Evolutionary conservation across 2,329 filamentous ascomycete genomes (phyloP).

Genomic region (Xylariales sp.): DNA sequence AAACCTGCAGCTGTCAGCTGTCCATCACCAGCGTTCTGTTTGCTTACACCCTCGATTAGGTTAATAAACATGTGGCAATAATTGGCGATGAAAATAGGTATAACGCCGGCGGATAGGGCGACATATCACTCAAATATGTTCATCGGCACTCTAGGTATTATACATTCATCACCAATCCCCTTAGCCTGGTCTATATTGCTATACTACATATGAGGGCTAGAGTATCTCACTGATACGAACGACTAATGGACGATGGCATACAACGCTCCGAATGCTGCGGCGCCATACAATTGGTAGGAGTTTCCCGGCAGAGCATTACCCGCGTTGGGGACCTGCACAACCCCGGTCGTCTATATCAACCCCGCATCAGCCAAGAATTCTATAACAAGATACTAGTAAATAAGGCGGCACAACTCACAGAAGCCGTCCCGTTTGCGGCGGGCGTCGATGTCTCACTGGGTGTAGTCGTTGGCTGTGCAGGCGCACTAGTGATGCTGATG

Average conservation of each 20-base stretch:
- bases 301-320: not conserved
- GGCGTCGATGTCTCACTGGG: not conserved
- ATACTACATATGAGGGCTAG: too few relatives aligned
- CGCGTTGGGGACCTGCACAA: conserved; percentile 7
- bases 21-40: too few relatives aligned
- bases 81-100: too few relatives aligned
- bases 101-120: too few relatives aligned
- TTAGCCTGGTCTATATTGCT: too few relatives aligned
- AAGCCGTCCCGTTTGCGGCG: conserved; percentile 1
- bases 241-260: conserved; percentile 5
- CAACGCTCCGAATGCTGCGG: not conserved
- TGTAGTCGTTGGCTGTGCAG: not conserved
- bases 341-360: conserved; percentile 14
- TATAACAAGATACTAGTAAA: not conserved
- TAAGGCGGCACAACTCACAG: conserved; percentile 5
- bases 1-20: too few relatives aligned
- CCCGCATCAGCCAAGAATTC: conserved; percentile 10
- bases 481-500: not conserved
- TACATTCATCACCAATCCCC: too few relatives aligned
- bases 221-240: too few relatives aligned
- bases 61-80: too few relatives aligned
- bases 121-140: too few relatives aligned
- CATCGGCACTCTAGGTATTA: too few relatives aligned
- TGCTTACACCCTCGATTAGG: too few relatives aligned
- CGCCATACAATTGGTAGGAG: conserved; percentile 1